Percentiles rank a stretch among this genome's conserved stretches.
Conservation (phyloP, 164 flowering plant genomes). For the Stephania japonica region DNA sequence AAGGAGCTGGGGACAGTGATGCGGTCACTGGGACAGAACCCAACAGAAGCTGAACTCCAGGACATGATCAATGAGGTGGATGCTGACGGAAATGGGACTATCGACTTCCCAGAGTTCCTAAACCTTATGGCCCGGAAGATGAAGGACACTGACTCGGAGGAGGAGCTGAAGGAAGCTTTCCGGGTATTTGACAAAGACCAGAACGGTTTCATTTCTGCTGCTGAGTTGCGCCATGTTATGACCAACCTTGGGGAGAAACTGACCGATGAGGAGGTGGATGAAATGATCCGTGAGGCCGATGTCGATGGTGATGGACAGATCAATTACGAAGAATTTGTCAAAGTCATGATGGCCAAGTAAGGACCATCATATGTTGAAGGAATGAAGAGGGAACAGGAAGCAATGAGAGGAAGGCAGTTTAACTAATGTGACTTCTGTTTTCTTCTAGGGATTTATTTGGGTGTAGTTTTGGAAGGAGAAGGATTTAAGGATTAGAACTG, state of each 20-base stretch:
- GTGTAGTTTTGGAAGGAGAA: slow-evolving; percentile 7
- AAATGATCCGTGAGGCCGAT: slow-evolving; percentile 80
- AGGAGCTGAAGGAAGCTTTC: slow-evolving; percentile 80
- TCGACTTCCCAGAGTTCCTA: slow-evolving; percentile 75
- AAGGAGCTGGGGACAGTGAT: slow-evolving; percentile 83
- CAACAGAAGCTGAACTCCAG: slow-evolving; percentile 79
- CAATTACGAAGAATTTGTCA: slow-evolving; percentile 73
- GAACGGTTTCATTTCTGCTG: slow-evolving; percentile 84
- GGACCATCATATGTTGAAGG: slow-evolving; percentile 2
- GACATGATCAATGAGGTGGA: slow-evolving; percentile 84
- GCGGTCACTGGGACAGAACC: slow-evolving; percentile 79
- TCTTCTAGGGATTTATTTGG: slow-evolving; percentile 12
- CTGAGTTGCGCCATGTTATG: slow-evolving; percentile 79
- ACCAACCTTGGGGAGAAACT: slow-evolving; percentile 75
- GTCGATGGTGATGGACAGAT: slow-evolving; percentile 80
- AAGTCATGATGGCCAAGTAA: slow-evolving; percentile 79
- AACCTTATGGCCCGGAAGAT: slow-evolving; percentile 81
- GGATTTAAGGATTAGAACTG: not conserved
- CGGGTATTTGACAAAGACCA: slow-evolving; percentile 79
- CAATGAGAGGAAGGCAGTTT: not conserved
- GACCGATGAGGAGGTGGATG: slow-evolving; percentile 72
- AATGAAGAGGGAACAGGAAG: slow-evolving; percentile 1
- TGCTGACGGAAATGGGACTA: slow-evolving; percentile 81
- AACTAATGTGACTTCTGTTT: slow-evolving; percentile 4
- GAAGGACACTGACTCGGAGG: slow-evolving; percentile 84